Evolutionary conservation across 345 rosid species (phyloP), one percentile per base, ranked within the genome.

Genomic region (Eucalyptus marginata): DNA sequence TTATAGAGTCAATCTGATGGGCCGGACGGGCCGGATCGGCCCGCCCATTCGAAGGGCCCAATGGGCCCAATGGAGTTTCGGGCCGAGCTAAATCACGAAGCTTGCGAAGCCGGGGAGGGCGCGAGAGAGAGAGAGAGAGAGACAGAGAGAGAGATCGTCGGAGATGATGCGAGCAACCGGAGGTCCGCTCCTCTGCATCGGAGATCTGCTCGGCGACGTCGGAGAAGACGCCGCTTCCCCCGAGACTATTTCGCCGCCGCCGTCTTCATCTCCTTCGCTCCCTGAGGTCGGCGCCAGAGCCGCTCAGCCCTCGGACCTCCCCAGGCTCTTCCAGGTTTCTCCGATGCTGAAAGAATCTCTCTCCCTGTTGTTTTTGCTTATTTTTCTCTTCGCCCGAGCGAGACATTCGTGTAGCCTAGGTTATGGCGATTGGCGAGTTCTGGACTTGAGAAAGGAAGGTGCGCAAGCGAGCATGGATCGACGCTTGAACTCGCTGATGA

Each of bases 121-220:
- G 4, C 1, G 76, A 7, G 44, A 3, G 76, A 17, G 12, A 17
- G 44, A 31, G 79, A 9, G 86, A 58, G 59, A 17, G 12, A 17
- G 44, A 31, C 43, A 9, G 86, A 58, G 59, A 31, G 64, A 59
- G 76, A 16, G 87, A 16, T 49, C 11, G 29, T 68, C 66, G 56
- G 83, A 86, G 66, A 18, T 31, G 90, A 97, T 95, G 98, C 94
- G 94, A 92, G 99, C 98, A 51, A 90, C 94, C 5, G 97, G 99
- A 91, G 99, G 98, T 33, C 99, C 99, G 44, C 91, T 96, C 89
- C 93, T 97, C 5, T 93, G 94, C 89, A 94, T 97, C 25, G 97
- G 96, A 25, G 98, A 97, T 94, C 94, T 96, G 90, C 94, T 97
- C 49, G 93, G 94, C 93, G 98, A 97, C 86, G 95, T 97, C 7